phyloP scores from a whole-genome alignment of 139 green algal genomes.

The Ettlia oleoabundans region DNA sequence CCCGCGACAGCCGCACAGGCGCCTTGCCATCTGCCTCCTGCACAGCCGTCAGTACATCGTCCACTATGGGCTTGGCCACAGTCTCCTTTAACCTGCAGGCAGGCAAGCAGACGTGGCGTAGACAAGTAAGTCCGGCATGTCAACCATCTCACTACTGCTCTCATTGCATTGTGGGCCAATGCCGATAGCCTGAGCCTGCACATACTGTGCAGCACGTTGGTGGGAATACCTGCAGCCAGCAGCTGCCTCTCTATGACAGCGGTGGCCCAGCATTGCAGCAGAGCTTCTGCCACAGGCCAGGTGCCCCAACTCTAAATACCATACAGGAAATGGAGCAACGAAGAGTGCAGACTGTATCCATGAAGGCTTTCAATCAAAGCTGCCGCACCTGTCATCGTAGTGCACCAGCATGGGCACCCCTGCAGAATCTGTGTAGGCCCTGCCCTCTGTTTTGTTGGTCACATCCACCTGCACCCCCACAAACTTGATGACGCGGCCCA shows the following conservation, averaged over 20 bases:
- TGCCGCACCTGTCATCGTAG: slow-evolving; percentile 16
- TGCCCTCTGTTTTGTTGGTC: slow-evolving; percentile 90
- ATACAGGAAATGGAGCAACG: too few relatives aligned
- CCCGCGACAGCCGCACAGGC: slow-evolving; percentile 39
- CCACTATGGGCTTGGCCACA: slow-evolving; percentile 79
- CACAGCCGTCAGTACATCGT: slow-evolving; percentile 81
- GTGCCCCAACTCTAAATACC: too few relatives aligned
- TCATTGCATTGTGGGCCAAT: too few relatives aligned
- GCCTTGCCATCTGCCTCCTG: slow-evolving; percentile 52
- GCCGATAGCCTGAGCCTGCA: too few relatives aligned
- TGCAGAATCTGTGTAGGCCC: slow-evolving; percentile 47
- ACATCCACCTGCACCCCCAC: slow-evolving; percentile 96
- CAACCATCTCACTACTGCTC: too few relatives aligned
- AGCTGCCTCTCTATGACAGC: too few relatives aligned
- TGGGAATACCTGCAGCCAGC: too few relatives aligned
- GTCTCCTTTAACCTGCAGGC: slow-evolving; percentile 27
- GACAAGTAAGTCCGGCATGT: not conserved
- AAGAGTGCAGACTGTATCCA: too few relatives aligned
- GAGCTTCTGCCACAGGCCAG: too few relatives aligned
- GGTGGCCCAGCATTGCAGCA: too few relatives aligned
- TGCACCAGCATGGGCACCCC: slow-evolving; percentile 39
- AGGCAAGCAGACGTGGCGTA: not conserved
- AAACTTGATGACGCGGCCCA: slow-evolving; percentile 88
- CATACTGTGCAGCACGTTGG: too few relatives aligned
- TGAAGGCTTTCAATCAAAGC: too few relatives aligned